Evolutionary conservation across 2,329 filamentous ascomycete genomes (phyloP), one percentile per base, ranked within the genome.

Genomic region (Lasiodiplodia sp.): DNA sequence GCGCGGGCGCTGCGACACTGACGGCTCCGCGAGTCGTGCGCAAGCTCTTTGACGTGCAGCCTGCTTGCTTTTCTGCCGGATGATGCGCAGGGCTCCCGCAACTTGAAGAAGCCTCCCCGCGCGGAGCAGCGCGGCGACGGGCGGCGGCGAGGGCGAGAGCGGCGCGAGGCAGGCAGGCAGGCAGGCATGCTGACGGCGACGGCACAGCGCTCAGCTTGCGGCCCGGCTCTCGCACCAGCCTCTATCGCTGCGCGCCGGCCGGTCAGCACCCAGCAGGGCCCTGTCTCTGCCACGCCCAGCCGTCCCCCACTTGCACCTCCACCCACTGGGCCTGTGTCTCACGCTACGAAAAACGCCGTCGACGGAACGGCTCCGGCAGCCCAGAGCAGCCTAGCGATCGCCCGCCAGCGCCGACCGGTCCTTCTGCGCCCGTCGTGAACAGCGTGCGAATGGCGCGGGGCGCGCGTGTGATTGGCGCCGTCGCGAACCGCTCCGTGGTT

Each of bases 41-140:
- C 58, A 62, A 62, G 58, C 58, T 62, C 58, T 62, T 62, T 62
- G 58, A 62, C 58, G 58, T 62, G 58, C 58, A 62, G 58, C 12
- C 58, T 62, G 40, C 58, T 62, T 62, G 58, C 58, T 62, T 62
- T 62, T 62, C 58, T 62, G 58, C 58, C 58, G 58, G 58, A 49
- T 62, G 58, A 62, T 62, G 58, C 58, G 58, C 58, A 62, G 58
- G 55, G 55, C 55, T 57, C 55, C 58, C 40, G 40, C 38, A 40
- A 62, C 40, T 62, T 62, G 58, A 62, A 62, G 58, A 62, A 62
- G 58, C 28, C 47, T 25, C 58, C n/a, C 40, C 55, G n/a, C 31
- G 55, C 31, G 55, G 34, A 47, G 58, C 40, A 18, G 58, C 58
- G 56, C 23, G 38, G 38, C 14, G 40, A 8, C 23, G 40, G 23